Evolutionary conservation across 257 asterid genomes (phyloP).

Genomic region (Ilex aquifolium): DNA sequence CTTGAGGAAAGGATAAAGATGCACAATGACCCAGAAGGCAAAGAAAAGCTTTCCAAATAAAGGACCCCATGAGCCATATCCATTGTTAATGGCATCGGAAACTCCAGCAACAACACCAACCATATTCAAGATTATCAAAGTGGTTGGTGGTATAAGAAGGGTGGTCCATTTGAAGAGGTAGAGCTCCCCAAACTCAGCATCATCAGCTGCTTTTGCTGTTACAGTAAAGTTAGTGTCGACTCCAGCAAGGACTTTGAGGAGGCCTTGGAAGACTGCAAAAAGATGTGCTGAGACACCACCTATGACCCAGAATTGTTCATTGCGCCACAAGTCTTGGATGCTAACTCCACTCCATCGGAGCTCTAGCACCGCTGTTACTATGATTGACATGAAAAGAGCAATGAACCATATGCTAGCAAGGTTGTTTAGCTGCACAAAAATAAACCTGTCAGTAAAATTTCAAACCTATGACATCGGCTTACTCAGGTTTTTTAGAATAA

Average conservation of each 20-base stretch:
- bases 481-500: too few relatives aligned
- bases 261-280: slow-evolving; percentile 87
- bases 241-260: slow-evolving; percentile 77
- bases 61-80: slow-evolving; percentile 76
- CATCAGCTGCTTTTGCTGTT: slow-evolving; percentile 70
- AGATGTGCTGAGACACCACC: slow-evolving; percentile 84
- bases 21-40: slow-evolving; percentile 89
- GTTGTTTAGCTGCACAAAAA: slow-evolving; percentile 57
- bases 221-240: slow-evolving; percentile 83
- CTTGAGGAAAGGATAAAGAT: slow-evolving; percentile 80
- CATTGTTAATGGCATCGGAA: slow-evolving; percentile 76
- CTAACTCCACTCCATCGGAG: slow-evolving; percentile 84
- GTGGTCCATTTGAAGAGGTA: slow-evolving; percentile 92
- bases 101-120: slow-evolving; percentile 85
- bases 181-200: slow-evolving; percentile 72
- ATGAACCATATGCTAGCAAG: slow-evolving; percentile 74
- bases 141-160: slow-evolving; percentile 80
- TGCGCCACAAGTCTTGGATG: slow-evolving; percentile 91
- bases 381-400: slow-evolving; percentile 78
- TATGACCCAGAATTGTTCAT: slow-evolving; percentile 87
- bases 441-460: slow-evolving; percentile 6
- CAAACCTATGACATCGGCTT: not conserved
- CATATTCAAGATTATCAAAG: slow-evolving; percentile 65
- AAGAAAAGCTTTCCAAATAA: slow-evolving; percentile 77
- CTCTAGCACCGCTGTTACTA: slow-evolving; percentile 66